phyloP scores from a whole-genome alignment of 768 basidiomycete species.

The Phanerochaete sordida region DNA sequence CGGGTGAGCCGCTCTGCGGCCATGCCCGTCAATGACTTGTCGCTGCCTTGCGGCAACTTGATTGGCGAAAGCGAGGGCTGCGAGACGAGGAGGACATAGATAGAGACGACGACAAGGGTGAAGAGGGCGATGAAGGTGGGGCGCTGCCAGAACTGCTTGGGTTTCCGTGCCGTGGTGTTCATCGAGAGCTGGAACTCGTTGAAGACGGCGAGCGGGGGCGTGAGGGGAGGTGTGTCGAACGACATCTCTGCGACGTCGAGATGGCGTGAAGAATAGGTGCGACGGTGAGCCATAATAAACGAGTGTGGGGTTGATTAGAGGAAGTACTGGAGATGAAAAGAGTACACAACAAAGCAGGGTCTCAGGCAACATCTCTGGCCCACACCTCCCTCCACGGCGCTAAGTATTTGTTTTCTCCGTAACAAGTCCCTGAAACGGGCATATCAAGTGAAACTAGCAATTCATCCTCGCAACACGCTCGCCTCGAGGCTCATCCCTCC shows the following conservation, averaged over 20 bases:
- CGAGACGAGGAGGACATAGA: constrained; percentile 54
- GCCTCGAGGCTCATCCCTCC: background rate
- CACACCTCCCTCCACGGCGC: background rate
- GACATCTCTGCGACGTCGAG: constrained; percentile 22
- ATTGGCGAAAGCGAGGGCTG: constrained; percentile 37
- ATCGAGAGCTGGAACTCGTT: constrained; percentile 17
- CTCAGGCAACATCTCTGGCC: background rate
- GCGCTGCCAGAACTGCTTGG: constrained; percentile 38
- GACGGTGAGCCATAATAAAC: constrained; percentile 27
- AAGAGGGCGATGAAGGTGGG: constrained; percentile 53
- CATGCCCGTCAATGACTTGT: constrained; percentile 11
- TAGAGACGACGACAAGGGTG: constrained; percentile 45
- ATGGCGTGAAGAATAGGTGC: constrained; percentile 20
- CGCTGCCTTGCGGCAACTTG: constrained; percentile 21
- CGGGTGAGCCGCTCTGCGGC: constrained; percentile 29
- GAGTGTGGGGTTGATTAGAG: constrained; percentile 15
- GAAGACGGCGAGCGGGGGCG: constrained; percentile 23
- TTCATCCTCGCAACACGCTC: background rate
- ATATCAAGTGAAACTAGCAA: background rate
- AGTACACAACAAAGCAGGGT: constrained; percentile 7
- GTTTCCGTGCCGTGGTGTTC: constrained; percentile 33
- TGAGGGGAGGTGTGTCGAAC: constrained; percentile 25
- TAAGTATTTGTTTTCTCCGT: background rate
- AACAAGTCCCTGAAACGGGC: background rate
- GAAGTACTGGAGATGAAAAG: background rate